Conservation (phyloP, 108 stramenopile species). For the Fragilaria crotonensis region DNA sequence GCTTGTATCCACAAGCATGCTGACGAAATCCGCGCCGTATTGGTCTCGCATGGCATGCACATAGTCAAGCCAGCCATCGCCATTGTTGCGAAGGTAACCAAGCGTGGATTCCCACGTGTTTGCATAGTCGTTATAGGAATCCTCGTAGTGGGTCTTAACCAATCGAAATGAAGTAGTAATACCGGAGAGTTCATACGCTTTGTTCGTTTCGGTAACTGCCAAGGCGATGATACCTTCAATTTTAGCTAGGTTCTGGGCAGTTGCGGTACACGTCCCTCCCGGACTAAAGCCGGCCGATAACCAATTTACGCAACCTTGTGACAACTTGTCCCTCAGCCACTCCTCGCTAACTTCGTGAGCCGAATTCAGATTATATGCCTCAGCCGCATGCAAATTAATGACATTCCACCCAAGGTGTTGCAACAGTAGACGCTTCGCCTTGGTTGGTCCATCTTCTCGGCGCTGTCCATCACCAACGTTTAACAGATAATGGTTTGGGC, state of each 20-base stretch:
- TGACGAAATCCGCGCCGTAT: conserved; percentile 32
- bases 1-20: conserved; percentile 7
- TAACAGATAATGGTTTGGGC: conserved; percentile 7
- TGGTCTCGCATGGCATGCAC: conserved; percentile 16
- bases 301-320: no score
- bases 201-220: conserved; percentile 19
- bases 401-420: conserved; percentile 10
- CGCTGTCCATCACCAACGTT: neutral
- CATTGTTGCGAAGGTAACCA: neutral
- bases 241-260: conserved; percentile 13
- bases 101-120: conserved; percentile 4
- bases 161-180: conserved; percentile 21
- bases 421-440: conserved; percentile 15
- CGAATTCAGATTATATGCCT: no score
- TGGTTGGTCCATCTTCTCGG: conserved; percentile 9
- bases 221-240: conserved; percentile 13
- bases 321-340: no score
- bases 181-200: conserved; percentile 17
- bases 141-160: conserved; percentile 14
- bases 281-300: conserved; percentile 3
- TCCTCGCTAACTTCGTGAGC: no score
- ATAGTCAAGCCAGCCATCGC: conserved; percentile 27
- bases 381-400: no score
- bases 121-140: conserved; percentile 6
- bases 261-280: conserved; percentile 7